phyloP scores from a whole-genome alignment of 371 early-diverging fungal species.

The Mortierella sp. region DNA sequence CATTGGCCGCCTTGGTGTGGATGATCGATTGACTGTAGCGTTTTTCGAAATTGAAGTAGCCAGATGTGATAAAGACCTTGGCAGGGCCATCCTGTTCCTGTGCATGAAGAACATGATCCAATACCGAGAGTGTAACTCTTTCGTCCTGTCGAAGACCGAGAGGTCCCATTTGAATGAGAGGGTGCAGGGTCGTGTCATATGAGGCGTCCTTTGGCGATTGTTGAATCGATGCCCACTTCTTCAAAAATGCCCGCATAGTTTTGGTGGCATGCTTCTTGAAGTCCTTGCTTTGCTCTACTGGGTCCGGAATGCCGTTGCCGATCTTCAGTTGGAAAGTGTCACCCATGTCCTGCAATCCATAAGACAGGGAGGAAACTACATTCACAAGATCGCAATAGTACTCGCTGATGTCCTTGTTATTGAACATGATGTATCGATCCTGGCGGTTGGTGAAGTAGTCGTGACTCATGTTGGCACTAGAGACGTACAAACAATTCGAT shows the following conservation, averaged over 20 bases:
- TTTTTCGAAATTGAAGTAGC: conserved; percentile 95
- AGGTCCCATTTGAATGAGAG: conserved; percentile 91
- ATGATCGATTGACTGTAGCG: conserved; percentile 73
- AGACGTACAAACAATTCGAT: not conserved
- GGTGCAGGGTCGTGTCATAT: conserved; percentile 82
- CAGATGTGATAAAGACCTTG: conserved; percentile 82
- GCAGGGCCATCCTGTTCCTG: conserved; percentile 53
- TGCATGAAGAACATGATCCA: conserved; percentile 63
- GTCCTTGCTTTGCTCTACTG: conserved; percentile 68
- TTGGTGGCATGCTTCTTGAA: conserved; percentile 71
- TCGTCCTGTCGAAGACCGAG: conserved; percentile 88
- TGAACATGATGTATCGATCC: conserved; percentile 90
- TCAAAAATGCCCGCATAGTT: conserved; percentile 66
- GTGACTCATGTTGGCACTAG: conserved; percentile 93
- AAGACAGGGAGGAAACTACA: conserved; percentile 77
- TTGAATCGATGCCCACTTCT: conserved; percentile 51
- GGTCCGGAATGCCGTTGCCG: conserved; percentile 66
- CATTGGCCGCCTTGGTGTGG: conserved; percentile 70
- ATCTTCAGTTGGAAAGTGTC: conserved; percentile 40
- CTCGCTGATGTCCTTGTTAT: conserved; percentile 66
- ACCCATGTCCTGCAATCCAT: conserved; percentile 57
- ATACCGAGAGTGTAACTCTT: conserved; percentile 66
- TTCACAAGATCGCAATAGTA: conserved; percentile 82
- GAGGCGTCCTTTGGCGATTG: conserved; percentile 29
- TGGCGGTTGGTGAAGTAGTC: conserved; percentile 97